Evolutionary conservation across 306 rosid species (phyloP).

Genomic region (Cucurbita moschata): DNA sequence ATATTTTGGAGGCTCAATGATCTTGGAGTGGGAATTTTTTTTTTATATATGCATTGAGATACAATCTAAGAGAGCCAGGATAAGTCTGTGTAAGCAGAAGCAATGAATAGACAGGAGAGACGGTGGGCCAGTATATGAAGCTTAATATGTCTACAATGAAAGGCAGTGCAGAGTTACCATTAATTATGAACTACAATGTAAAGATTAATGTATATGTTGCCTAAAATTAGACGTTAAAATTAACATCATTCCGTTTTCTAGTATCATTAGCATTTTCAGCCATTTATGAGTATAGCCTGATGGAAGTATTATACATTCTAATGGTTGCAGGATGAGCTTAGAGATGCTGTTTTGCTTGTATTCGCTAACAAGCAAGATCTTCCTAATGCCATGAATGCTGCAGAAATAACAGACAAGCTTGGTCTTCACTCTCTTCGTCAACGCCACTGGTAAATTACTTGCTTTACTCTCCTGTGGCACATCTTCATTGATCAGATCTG

Average conservation of each 20-base stretch:
- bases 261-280: neutral
- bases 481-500: neutral
- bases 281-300: neutral
- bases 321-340: conserved; percentile 71
- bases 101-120: neutral
- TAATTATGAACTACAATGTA: neutral
- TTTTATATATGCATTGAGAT: neutral
- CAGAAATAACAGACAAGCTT: conserved; percentile 94
- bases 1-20: neutral
- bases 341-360: conserved; percentile 93
- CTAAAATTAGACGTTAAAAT: neutral
- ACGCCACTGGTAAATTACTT: conserved; percentile 20
- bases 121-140: neutral
- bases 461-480: neutral
- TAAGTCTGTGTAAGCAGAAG: neutral
- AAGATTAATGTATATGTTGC: neutral
- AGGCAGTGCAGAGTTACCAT: neutral
- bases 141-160: neutral
- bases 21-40: neutral
- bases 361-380: conserved; percentile 99
- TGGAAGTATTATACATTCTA: neutral
- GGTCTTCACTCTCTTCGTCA: conserved; percentile 96
- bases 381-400: conserved; percentile 99
- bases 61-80: neutral
- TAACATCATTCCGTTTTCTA: neutral